These are phyloP conservation scores for Citrus australasica DNA, from an alignment of 345 rosid species.

Conservation along the genomic window DNA sequence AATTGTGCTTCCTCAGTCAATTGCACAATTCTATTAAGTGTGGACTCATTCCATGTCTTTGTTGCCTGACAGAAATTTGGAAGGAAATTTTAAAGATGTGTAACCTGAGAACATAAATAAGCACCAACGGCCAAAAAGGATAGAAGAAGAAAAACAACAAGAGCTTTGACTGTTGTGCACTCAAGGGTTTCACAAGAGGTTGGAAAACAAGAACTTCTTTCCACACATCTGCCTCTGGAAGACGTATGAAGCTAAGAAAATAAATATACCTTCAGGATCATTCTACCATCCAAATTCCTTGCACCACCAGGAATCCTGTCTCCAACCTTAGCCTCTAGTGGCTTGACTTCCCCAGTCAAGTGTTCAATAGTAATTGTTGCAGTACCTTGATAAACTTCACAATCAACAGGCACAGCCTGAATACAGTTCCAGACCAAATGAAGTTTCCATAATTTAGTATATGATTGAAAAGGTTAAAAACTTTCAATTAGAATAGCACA, in stretches of 20 bases:
- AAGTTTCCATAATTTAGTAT: slow-evolving; percentile 2
- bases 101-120: slow-evolving; percentile 3
- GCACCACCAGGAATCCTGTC: slow-evolving; percentile 96
- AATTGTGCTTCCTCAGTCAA: slow-evolving; percentile 92
- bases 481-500: not conserved
- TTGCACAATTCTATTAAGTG: slow-evolving; percentile 83
- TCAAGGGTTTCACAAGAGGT: not conserved
- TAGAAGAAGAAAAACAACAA: not conserved
- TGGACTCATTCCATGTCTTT: slow-evolving; percentile 89
- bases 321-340: slow-evolving; percentile 81
- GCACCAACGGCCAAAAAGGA: not conserved
- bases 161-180: not conserved
- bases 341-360: slow-evolving; percentile 94
- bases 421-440: slow-evolving; percentile 17
- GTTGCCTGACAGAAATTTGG: slow-evolving; percentile 47
- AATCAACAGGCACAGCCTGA: slow-evolving; percentile 91
- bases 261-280: slow-evolving; percentile 72
- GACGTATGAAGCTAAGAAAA: not conserved
- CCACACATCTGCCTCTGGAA: not conserved
- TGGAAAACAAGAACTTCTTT: slow-evolving; percentile 8
- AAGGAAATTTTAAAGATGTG: slow-evolving; percentile 11
- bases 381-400: slow-evolving; percentile 81
- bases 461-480: not conserved
- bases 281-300: slow-evolving; percentile 94
- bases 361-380: slow-evolving; percentile 97